Conservation (phyloP, 1,284 basidiomycete genomes). For the Cryptococcus sp. region DNA sequence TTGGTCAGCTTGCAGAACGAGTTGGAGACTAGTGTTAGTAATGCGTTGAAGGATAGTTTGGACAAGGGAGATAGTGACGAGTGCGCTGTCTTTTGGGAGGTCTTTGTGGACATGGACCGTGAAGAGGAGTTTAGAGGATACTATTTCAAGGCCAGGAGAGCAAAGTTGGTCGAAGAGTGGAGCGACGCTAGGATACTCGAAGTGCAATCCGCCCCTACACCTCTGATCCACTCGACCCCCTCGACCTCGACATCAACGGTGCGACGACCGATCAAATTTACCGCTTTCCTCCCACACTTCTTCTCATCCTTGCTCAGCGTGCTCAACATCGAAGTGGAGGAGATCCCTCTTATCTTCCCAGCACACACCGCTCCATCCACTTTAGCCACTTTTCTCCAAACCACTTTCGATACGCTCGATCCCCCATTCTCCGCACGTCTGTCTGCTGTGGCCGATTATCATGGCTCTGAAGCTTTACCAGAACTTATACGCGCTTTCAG, state of each 20-base stretch:
- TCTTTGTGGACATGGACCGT: slow-evolving; percentile 85
- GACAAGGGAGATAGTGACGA: slow-evolving; percentile 71
- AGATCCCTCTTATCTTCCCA: slow-evolving; percentile 77
- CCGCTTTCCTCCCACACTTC: slow-evolving; percentile 71
- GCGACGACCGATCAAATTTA: slow-evolving; percentile 53
- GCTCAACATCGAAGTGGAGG: slow-evolving; percentile 67
- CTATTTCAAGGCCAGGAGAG: slow-evolving; percentile 80
- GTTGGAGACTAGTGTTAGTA: slow-evolving; percentile 82
- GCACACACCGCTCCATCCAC: slow-evolving; percentile 62
- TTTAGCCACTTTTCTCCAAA: slow-evolving; percentile 75
- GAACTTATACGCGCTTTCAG: slow-evolving; percentile 71
- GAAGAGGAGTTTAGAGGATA: slow-evolving; percentile 88
- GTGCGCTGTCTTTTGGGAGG: slow-evolving; percentile 64
- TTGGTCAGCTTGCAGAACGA: slow-evolving; percentile 91
- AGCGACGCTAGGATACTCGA: slow-evolving; percentile 60
- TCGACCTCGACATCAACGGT: background rate
- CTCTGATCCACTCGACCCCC: slow-evolving; percentile 33
- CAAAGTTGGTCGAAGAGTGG: slow-evolving; percentile 69
- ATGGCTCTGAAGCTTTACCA: slow-evolving; percentile 64
- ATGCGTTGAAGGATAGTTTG: slow-evolving; percentile 79
- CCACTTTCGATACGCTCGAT: slow-evolving; percentile 70
- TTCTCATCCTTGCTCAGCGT: slow-evolving; percentile 60
- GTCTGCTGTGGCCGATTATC: slow-evolving; percentile 63
- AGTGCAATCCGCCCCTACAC: slow-evolving; percentile 33
- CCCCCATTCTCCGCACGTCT: slow-evolving; percentile 79